These are phyloP conservation scores for Trichophyton verrucosum DNA, from an alignment of 2,329 filamentous ascomycete species.

Conservation along the genomic window DNA sequence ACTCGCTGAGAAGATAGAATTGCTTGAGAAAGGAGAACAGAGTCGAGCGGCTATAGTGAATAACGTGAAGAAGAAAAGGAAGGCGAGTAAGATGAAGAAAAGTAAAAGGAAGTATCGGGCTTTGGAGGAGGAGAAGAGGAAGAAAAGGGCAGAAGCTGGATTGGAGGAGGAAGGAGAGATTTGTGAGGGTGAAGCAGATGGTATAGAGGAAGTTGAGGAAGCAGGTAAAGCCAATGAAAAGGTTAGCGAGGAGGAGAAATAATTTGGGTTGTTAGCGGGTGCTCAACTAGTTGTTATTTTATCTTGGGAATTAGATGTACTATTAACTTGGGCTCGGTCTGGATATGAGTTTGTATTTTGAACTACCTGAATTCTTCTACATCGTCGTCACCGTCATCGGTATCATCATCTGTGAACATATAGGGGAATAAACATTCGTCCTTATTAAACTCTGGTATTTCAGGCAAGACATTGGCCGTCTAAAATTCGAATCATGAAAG, in stretches of 20 bases:
- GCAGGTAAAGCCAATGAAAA: background rate
- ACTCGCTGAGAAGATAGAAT: constrained; percentile 66
- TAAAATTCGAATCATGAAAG: background rate
- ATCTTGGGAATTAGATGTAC: background rate
- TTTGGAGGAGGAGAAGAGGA: constrained; percentile 21
- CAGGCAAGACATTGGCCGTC: background rate
- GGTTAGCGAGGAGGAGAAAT: background rate
- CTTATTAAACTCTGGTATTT: background rate
- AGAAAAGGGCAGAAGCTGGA: constrained; percentile 11
- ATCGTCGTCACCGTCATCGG: background rate
- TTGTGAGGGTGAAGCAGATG: constrained; percentile 4
- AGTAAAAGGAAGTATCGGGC: constrained; percentile 33
- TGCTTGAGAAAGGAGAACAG: constrained; percentile 58
- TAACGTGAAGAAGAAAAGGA: constrained; percentile 57
- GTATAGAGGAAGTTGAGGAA: background rate
- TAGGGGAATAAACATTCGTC: background rate
- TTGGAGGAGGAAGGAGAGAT: constrained; percentile 3
- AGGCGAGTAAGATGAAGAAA: constrained; percentile 35
- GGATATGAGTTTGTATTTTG: background rate
- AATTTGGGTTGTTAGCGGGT: background rate
- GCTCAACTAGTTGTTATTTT: background rate
- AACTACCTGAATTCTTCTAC: background rate
- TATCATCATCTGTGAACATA: background rate
- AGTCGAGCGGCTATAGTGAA: constrained; percentile 72
- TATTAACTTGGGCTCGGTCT: background rate